Percentiles rank a stretch among this genome's conserved stretches.
These are phyloP conservation scores for Rhizophlyctis rosea DNA, from an alignment of 192 early-diverging fungal species.

Conservation along the genomic window DNA sequence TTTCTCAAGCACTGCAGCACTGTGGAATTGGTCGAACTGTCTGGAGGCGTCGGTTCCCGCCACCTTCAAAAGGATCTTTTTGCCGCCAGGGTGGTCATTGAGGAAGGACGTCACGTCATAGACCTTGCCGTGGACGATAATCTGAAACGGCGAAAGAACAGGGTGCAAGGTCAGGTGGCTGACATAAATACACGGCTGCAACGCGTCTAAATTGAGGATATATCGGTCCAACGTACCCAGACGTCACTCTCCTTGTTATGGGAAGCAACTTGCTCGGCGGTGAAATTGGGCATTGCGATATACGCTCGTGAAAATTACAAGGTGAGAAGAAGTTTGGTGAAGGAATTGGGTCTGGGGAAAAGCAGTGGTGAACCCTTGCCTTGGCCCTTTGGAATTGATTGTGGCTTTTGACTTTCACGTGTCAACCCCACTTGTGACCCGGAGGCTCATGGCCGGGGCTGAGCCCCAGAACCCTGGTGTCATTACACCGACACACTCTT, in stretches of 20 bases:
- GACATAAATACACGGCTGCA: slow-evolving; percentile 39
- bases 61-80: slow-evolving; percentile 71
- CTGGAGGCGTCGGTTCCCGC: slow-evolving; percentile 79
- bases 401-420: too few species aligned
- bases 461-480: too few species aligned
- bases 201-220: too few species aligned
- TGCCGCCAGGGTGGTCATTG: slow-evolving; percentile 47
- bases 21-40: slow-evolving; percentile 86
- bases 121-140: slow-evolving; percentile 33
- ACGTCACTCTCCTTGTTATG: slow-evolving; percentile 73
- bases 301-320: too few species aligned
- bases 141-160: slow-evolving; percentile 4
- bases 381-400: too few species aligned
- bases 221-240: slow-evolving; percentile 80
- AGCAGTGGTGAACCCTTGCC: too few species aligned
- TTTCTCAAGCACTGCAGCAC: slow-evolving; percentile 60
- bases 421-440: too few species aligned
- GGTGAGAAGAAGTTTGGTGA: too few species aligned
- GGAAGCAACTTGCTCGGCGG: slow-evolving; percentile 63
- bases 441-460: too few species aligned
- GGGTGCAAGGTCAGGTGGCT: slow-evolving; percentile 35
- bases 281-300: slow-evolving; percentile 48
- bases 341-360: too few species aligned
- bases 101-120: slow-evolving; percentile 55
- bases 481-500: too few species aligned